Evolutionary conservation across 192 early-diverging fungal species (phyloP).

Genomic region (Coemansia sp.): DNA sequence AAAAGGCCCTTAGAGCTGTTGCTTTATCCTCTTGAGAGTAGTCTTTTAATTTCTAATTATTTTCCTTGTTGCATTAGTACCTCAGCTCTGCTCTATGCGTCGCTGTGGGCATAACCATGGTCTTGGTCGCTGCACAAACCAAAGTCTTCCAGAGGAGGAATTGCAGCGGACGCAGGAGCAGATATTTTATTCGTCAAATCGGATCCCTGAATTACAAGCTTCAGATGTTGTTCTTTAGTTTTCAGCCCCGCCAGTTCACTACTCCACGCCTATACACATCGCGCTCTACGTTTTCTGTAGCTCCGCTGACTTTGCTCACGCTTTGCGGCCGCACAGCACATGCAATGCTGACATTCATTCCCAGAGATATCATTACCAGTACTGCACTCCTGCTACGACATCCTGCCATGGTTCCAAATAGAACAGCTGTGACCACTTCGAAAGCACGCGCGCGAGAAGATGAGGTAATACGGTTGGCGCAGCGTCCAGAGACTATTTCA

Average conservation of each 20-base stretch:
- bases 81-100: too few species aligned
- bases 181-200: too few species aligned
- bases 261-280: constrained; percentile 30
- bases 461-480: constrained; percentile 25
- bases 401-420: not conserved
- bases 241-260: constrained; percentile 37
- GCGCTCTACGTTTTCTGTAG: constrained; percentile 38
- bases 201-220: constrained; percentile 30
- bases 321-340: constrained; percentile 46
- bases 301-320: constrained; percentile 32
- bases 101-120: too few species aligned
- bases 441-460: constrained; percentile 4
- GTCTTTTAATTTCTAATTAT: constrained; percentile 1
- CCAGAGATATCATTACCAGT: constrained; percentile 40
- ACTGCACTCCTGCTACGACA: constrained; percentile 28
- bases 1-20: not conserved
- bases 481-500: constrained; percentile 19
- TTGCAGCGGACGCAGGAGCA: too few species aligned
- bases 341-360: constrained; percentile 35
- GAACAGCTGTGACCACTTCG: not conserved
- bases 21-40: constrained; percentile 1
- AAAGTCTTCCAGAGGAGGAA: too few species aligned
- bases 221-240: constrained; percentile 42
- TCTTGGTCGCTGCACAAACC: too few species aligned
- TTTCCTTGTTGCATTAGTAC: not conserved